A percentile compares a stretch with the other conserved stretches of the same genome.
phyloP scores from a whole-genome alignment of 2,329 filamentous ascomycete species.

The Onygenales sp. region DNA sequence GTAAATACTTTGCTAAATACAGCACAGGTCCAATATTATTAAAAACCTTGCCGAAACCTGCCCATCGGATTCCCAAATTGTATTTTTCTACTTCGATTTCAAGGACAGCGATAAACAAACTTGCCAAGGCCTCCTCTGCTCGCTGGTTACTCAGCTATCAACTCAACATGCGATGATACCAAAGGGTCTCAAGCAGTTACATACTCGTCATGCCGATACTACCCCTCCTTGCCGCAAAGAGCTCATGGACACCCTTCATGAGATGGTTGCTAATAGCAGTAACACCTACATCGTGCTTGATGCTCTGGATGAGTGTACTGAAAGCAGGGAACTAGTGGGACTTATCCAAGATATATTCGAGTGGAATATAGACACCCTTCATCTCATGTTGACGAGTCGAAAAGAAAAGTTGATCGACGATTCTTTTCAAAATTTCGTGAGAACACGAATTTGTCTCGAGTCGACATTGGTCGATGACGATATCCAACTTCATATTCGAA shows the following conservation, averaged over 20 bases:
- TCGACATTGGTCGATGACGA: slow-evolving; percentile 9
- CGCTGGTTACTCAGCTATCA: slow-evolving; percentile 29
- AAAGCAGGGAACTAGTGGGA: slow-evolving; percentile 5
- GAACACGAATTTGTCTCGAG: slow-evolving; percentile 6
- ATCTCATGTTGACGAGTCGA: slow-evolving; percentile 10
- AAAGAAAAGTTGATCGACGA: slow-evolving; percentile 11
- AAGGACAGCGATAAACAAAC: slow-evolving; percentile 28
- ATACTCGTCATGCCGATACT: slow-evolving; percentile 12
- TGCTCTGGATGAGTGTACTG: slow-evolving; percentile 14
- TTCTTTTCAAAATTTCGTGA: background rate
- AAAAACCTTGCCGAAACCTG: slow-evolving; percentile 13
- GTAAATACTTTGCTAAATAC: background rate
- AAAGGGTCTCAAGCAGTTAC: background rate
- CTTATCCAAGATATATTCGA: slow-evolving; percentile 3
- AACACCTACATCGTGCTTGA: slow-evolving; percentile 11
- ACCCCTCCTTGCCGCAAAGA: slow-evolving; percentile 15
- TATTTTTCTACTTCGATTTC: slow-evolving; percentile 33
- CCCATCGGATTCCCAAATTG: background rate
- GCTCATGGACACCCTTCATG: slow-evolving; percentile 15
- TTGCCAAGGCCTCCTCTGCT: slow-evolving; percentile 25
- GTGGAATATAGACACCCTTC: slow-evolving; percentile 1
- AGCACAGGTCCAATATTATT: slow-evolving; percentile 23
- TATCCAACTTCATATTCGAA: slow-evolving; percentile 10
- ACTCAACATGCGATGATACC: slow-evolving; percentile 3
- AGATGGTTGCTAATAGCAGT: slow-evolving; percentile 18